Base-by-base conservation (phyloP, 176 grass and related monocot genomes). In the bread wheat (Triticum aestivum) region DNA sequence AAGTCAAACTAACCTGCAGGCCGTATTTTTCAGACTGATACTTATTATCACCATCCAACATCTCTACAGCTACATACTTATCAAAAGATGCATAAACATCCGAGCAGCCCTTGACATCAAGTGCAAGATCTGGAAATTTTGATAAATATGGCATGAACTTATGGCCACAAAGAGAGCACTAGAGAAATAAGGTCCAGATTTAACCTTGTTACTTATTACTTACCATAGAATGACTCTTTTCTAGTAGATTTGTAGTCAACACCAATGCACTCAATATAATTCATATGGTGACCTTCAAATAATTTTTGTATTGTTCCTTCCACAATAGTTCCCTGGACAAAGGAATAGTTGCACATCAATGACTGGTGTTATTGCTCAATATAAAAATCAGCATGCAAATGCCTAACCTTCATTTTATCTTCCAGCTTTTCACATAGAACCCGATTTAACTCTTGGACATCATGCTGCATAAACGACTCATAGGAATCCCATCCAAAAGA, bases 211-310 rank as follows among this genome's bases (percentile, higher is more conserved):
- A 83, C 32, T 89, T 64, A 70, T 73, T 64, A 88, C 86, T 58
- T 93, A 95, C 93, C 93, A 85, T 95, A 95, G 54, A 95, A 95
- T 51, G 93, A 95, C 33, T 92, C 93, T 80, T 95, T 95, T 82
- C 91, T 95, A 42, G 86, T 92, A 51, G 93, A 95, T 82, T 87
- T 95, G 45, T 82, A 92, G 15, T 95, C 93, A 49, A 89, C 93
- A 83, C 92, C 83, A 83, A 95, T 85, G 78, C 93, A 95, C 68
- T 95, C 93, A 7, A 95, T 95, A 92, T 93, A 95, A 87, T 92
- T 95, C 90, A 95, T 95, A 85, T 91, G 91, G 69, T 95, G 93
- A 54, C 93, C 93, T 75, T 89, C 93, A 66, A 95, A 95, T 75
- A 95, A 85, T 51, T 92, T 88, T 82, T 95, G 91, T 63, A 95